Evolutionary conservation across 1,139 yeast genomes (phyloP), one percentile per base, ranked within the genome.

Genomic region (Geotrichum carabidarum): DNA sequence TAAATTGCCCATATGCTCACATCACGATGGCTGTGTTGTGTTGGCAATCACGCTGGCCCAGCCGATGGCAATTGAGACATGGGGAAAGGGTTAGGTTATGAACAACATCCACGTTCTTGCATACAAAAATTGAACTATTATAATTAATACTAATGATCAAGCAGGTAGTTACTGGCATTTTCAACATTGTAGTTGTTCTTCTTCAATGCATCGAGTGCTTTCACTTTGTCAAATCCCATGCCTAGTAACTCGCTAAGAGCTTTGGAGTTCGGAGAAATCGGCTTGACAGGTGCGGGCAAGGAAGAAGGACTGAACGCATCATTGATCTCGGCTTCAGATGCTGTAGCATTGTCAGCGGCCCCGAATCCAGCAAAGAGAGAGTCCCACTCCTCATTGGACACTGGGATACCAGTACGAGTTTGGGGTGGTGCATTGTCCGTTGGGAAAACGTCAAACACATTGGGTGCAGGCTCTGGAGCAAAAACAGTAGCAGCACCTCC

Each of bases 331-430:
- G 57, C 56, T 37, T 56, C 47, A 9, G 63, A 45, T 5, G 58
- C 60, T 18, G 51, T 41, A 44, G 56, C 49, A 7, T 27, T 31
- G 8, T 34, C 40, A 9, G 51, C 37, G 15, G 54, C 36, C 7
- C 54, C 54, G 35, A 89, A 86, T 0, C 95, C 96, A 2, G 95
- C 94, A 74, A 90, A 90, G 35, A 90, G 77, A 70, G 89, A 93
- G 64, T 90, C 96, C 97, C 97, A 90, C 69, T 90, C 97, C 64
- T 88, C 95, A 43, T 54, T 54, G n/a, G 48, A 50, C 8, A 46
- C 49, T 9, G 53, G 57, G 11, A 40, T 38, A 12, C 43, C 46
- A 34, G 46, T 17, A 46, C 15, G 35, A 48, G 35, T 14, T 17
- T 37, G 9, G 8, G 41, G 11, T 14, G 42, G 42, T 7, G 27